Evolutionary conservation across 2,329 filamentous ascomycete species (phyloP), one percentile per base, ranked within the genome.

Genomic region (Keithomyces neogunnii): DNA sequence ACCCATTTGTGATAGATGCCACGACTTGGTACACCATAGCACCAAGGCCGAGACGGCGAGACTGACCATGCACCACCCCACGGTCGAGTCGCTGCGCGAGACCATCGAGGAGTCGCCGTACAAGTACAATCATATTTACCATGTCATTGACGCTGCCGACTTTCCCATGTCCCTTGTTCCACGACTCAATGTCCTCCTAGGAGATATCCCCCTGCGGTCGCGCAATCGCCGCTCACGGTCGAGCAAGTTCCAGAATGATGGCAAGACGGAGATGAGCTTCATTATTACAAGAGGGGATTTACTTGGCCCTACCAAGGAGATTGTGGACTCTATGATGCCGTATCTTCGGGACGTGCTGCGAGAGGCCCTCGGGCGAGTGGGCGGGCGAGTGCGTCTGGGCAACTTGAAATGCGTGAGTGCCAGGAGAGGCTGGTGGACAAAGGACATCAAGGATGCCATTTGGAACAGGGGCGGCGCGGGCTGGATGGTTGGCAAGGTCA

Each of bases 401-500:
- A 96, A 96, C 61, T 74, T 97, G 9, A 78, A 80, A 56, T 89
- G 89, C 63, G 90, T 99, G 42, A 96, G 91, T 62, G 83, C 92
- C 8, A 87, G 87, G 62, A 77, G 88, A 53, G 80, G 80, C 8
- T 99, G 95, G 93, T 96, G 92, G 89, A 96, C 91, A 0, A 86
- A 80, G 57, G 75, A 86, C 47, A 72, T 99, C 51, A 96, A 89
- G 66, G 85, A 96, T 59, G 85, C 91, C 46, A 90, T 99, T 45
- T 91, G 84, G 78, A 72, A 83, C 43, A 81, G 88, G 47, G 90
- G 89, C 3, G 92, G 92, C 4, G 93, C 85, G 13, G 85, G 88
- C 13, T 99, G 93, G 92, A 85, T 99, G 75, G 87, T 99, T 3
- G 93, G 93, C n/a, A 97, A 96, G 68, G 89, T 90, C 56, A 99